These are phyloP conservation scores for Talaromyces ruber DNA, from an alignment of 495 filamentous ascomycete species.

Conservation along the genomic window DNA sequence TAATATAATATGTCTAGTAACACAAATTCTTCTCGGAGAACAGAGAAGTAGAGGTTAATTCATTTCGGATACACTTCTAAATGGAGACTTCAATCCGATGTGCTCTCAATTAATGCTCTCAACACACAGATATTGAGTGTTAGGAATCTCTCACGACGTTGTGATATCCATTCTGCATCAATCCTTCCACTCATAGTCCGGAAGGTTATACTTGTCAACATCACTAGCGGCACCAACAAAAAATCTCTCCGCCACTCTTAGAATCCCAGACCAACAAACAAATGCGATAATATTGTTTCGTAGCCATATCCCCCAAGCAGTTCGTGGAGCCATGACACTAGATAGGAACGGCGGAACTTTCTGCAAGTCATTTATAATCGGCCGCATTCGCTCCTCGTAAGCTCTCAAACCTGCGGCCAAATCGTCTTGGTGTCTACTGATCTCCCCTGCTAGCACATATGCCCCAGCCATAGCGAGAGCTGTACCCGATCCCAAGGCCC, in stretches of 20 bases:
- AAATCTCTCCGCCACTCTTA: neutral
- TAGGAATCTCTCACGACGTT: neutral
- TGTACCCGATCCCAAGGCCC: slow-evolving; percentile 36
- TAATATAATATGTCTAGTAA: neutral
- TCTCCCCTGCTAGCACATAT: slow-evolving; percentile 41
- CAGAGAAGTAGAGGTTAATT: neutral
- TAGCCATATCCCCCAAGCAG: neutral
- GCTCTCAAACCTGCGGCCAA: slow-evolving; percentile 22
- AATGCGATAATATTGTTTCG: neutral
- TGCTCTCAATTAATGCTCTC: too few relatives aligned
- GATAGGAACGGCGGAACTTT: slow-evolving; percentile 18
- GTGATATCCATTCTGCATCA: neutral
- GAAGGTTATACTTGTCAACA: neutral
- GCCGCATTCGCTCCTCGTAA: slow-evolving; percentile 35
- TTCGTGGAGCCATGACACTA: neutral
- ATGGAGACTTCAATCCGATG: neutral
- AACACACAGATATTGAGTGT: too few relatives aligned
- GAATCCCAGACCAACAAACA: neutral
- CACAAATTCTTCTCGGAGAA: neutral
- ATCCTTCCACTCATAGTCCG: neutral
- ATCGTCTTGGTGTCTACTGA: slow-evolving; percentile 19
- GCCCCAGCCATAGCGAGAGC: slow-evolving; percentile 34
- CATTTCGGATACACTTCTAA: neutral
- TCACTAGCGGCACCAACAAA: neutral
- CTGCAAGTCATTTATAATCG: slow-evolving; percentile 28